Percentiles rank a stretch among this genome's conserved stretches.
phyloP scores from a whole-genome alignment of 257 asterid genomes.

The Salvia miltiorrhiza region DNA sequence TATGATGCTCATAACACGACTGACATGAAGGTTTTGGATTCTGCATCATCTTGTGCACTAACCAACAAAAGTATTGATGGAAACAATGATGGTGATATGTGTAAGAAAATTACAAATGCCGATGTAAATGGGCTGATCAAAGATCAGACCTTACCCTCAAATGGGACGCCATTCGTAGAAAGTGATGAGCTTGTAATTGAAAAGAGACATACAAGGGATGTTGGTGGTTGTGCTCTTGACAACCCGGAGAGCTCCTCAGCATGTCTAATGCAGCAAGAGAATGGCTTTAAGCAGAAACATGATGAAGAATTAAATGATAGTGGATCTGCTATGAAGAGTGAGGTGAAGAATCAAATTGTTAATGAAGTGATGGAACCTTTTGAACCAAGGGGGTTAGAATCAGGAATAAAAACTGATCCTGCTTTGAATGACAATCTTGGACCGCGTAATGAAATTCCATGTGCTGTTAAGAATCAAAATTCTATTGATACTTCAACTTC shows the following conservation, averaged over 20 bases:
- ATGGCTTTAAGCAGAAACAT: conserved; percentile 29
- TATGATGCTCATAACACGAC: conserved; percentile 33
- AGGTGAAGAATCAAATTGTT: conserved; percentile 32
- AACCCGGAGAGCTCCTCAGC: conserved; percentile 33
- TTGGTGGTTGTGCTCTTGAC: conserved; percentile 29
- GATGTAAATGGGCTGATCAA: conserved; percentile 42
- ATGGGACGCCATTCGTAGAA: conserved; percentile 33
- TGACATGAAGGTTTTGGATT: conserved; percentile 47
- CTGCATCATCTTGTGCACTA: conserved; percentile 43
- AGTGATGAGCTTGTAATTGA: conserved; percentile 30
- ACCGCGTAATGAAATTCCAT: conserved; percentile 29
- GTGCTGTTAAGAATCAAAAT: conserved; percentile 26
- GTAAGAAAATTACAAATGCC: conserved; percentile 25
- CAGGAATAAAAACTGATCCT: conserved; percentile 33
- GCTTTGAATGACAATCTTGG: conserved; percentile 30
- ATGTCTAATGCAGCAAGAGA: conserved; percentile 34
- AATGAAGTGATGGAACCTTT: conserved; percentile 36
- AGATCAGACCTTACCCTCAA: conserved; percentile 34
- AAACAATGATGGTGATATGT: conserved; percentile 39
- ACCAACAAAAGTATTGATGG: conserved; percentile 39
- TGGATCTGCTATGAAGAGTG: conserved; percentile 35
- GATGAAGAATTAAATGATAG: conserved; percentile 34
- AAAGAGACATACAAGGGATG: conserved; percentile 38
- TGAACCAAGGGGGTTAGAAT: conserved; percentile 39
- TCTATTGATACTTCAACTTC: conserved; percentile 30